A percentile compares a stretch with the other conserved stretches of the same genome.
Conservation (phyloP, 2,329 filamentous ascomycete genomes). For the Septoria linicola region DNA sequence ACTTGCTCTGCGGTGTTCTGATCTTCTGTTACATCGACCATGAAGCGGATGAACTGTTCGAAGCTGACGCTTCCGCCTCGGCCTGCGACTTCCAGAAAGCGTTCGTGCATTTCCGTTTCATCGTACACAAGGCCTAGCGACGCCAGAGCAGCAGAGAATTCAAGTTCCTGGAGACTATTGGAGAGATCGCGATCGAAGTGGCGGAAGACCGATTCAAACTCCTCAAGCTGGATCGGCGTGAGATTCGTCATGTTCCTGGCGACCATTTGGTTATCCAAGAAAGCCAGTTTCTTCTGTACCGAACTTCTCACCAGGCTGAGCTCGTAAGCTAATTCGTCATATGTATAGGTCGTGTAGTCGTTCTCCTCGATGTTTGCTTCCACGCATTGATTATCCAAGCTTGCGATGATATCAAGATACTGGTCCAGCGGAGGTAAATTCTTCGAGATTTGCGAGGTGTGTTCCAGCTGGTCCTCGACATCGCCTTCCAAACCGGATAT, state of each 20-base stretch:
- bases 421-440: constrained; percentile 86
- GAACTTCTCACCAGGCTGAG: constrained; percentile 85
- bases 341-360: constrained; percentile 98
- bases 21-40: constrained; percentile 98
- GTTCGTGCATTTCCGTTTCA: constrained; percentile 96
- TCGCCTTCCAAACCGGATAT: constrained; percentile 97
- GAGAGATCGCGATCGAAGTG: constrained; percentile 94
- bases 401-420: constrained; percentile 83
- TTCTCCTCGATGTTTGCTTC: constrained; percentile 99
- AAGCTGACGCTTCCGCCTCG: constrained; percentile 77
- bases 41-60: constrained; percentile 98
- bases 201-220: constrained; percentile 97
- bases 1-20: constrained; percentile 99
- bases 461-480: constrained; percentile 87
- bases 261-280: constrained; percentile 97
- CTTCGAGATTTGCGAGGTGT: constrained; percentile 80
- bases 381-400: constrained; percentile 81
- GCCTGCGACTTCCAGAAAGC: constrained; percentile 77
- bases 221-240: constrained; percentile 95
- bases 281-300: constrained; percentile 92
- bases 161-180: constrained; percentile 86
- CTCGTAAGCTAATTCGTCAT: constrained; percentile 94
- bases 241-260: constrained; percentile 98
- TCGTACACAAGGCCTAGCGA: constrained; percentile 93
- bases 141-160: constrained; percentile 94